These are phyloP conservation scores for Dendrothele bispora DNA, from an alignment of 768 basidiomycete genomes.

Conservation along the genomic window DNA sequence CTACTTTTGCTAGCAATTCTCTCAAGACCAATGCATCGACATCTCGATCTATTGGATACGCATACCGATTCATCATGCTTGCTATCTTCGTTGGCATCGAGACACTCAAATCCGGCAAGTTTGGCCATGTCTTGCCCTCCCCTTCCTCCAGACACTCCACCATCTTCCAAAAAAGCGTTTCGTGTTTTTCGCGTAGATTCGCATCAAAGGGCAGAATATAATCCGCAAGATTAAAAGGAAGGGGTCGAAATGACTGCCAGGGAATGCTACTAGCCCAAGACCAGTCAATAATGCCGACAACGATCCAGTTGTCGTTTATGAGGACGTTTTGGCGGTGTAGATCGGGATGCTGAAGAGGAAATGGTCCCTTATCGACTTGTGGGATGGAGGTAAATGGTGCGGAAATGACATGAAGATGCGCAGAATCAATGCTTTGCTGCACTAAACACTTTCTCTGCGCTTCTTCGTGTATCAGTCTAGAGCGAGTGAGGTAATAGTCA, in stretches of 20 bases:
- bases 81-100: neutral
- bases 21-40: neutral
- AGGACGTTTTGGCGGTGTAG: slow-evolving; percentile 1
- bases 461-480: neutral
- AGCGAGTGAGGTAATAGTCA: neutral
- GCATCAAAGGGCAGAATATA: neutral
- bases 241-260: neutral
- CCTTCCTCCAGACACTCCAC: neutral
- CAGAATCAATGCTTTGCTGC: neutral
- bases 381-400: neutral
- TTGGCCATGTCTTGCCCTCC: neutral
- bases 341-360: neutral
- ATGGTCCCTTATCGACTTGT: neutral
- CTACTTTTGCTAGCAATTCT: no score
- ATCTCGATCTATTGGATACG: neutral
- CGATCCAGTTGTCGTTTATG: neutral
- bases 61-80: neutral
- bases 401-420: neutral
- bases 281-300: neutral
- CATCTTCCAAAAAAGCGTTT: neutral
- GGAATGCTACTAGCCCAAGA: neutral
- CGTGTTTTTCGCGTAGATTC: neutral
- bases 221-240: slow-evolving; percentile 1
- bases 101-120: neutral
- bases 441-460: neutral